Conservation (phyloP, 805 yeast genomes). For the Kuraishia hungarica region DNA sequence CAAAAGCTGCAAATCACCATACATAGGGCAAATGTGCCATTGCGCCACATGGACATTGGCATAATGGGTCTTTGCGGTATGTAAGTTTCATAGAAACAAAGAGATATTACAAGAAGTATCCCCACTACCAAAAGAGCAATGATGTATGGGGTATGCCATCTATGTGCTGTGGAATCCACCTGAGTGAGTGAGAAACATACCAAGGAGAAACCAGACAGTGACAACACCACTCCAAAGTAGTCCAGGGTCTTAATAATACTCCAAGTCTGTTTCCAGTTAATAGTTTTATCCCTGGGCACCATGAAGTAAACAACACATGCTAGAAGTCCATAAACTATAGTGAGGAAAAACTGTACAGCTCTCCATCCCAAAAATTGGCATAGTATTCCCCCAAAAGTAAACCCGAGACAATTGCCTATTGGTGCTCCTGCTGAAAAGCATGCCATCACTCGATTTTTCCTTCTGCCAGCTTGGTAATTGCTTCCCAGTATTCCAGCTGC, state of each 20-base stretch:
- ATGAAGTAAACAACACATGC: constrained; percentile 14
- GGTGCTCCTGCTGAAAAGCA: constrained; percentile 33
- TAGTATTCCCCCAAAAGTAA: constrained; percentile 31
- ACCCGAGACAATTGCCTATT: constrained; percentile 28
- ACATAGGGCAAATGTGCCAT: constrained; percentile 27
- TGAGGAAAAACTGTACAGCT: constrained; percentile 25
- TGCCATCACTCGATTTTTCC: constrained; percentile 28
- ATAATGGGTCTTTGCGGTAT: constrained; percentile 33
- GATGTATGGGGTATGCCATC: constrained; percentile 40
- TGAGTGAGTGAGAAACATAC: constrained; percentile 36
- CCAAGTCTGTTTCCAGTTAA: constrained; percentile 12
- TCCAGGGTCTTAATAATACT: constrained; percentile 22
- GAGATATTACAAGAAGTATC: constrained; percentile 19
- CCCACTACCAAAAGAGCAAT: constrained; percentile 33
- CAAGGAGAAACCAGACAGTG: constrained; percentile 29
- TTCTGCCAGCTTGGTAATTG: constrained; percentile 20
- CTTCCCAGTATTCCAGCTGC: constrained; percentile 32
- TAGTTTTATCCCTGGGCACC: constrained; percentile 24
- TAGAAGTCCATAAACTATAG: constrained; percentile 25
- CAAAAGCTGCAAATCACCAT: constrained; percentile 27
- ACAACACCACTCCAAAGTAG: constrained; percentile 32
- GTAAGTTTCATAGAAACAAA: constrained; percentile 30
- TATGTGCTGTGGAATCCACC: constrained; percentile 26
- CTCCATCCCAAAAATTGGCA: constrained; percentile 26
- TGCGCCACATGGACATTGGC: constrained; percentile 35